Evolutionary conservation across 768 basidiomycete genomes (phyloP), one percentile per base, ranked within the genome.

Genomic region (Leccinum sublutescens): DNA sequence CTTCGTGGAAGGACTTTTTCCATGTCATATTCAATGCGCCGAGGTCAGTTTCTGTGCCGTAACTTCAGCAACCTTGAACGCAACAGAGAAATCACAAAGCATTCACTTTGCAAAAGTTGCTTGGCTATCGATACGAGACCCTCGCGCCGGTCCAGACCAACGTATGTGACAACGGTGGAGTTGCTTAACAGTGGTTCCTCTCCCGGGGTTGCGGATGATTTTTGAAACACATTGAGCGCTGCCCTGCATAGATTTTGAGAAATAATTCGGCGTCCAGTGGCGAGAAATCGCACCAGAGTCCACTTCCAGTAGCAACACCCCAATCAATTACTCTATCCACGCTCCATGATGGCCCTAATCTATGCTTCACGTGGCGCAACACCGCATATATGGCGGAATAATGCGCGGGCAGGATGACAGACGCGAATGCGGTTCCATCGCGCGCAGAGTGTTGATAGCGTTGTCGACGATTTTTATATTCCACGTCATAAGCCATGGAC

Each of bases 351-450:
- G 78, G 71, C n/a, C 83, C 86, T 38, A 93, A 64, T 56, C 93
- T 79, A 51, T 76, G 79, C 60, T 82, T 87, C 38, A 86, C 64
- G 62, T 92, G 86, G 50, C 82, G 77, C 17, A 95, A 74, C 5
- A 95, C 91, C n/a, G 88, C 78, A 52, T 76, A 80, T 53, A 94
- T 88, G 2, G 86, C 91, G 50, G 91, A 84, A 70, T 90, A 95
- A 75, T 94, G 89, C 3, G 87, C 85, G 1, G 93, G 93, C 62
- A 95, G 81, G n/a, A 87, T 89, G 52, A 95, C 80, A 12, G 90
- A 86, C 14, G 89, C 88, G 70, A 94, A 95, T 5, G 93, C 93
- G 25, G 89, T 86, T 23, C 87, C 91, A 62, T 94, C 90, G 27
- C 88, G 80, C 56, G 82, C 79, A 43, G 77, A 77, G 71, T 90